Percentiles rank a stretch among this genome's conserved stretches.
Evolutionary conservation across 2,329 filamentous ascomycete genomes (phyloP).

Genomic region (Dothistroma septosporum): DNA sequence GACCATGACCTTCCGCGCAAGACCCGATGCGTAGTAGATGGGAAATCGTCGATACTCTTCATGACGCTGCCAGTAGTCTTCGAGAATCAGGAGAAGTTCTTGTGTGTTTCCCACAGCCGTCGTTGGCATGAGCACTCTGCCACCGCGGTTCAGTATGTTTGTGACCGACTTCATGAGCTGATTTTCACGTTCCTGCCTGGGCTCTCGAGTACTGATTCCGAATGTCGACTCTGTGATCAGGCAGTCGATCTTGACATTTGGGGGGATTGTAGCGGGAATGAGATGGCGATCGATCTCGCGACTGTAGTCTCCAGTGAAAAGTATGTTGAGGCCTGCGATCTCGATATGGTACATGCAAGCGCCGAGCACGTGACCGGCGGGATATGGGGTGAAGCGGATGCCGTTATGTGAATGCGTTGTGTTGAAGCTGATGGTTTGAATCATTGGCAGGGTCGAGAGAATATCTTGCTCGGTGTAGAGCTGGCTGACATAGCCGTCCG

Average conservation of each 20-base stretch:
- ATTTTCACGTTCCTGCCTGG: slow-evolving; percentile 83
- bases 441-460: slow-evolving; percentile 84
- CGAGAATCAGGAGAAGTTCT: slow-evolving; percentile 86
- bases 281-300: slow-evolving; percentile 93
- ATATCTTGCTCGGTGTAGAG: slow-evolving; percentile 96
- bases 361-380: slow-evolving; percentile 94
- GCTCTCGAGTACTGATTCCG: slow-evolving; percentile 89
- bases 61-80: slow-evolving; percentile 95
- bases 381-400: slow-evolving; percentile 93
- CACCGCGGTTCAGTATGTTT: slow-evolving; percentile 81
- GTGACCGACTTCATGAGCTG: slow-evolving; percentile 95
- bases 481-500: slow-evolving; percentile 51
- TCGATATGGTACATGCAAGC: slow-evolving; percentile 98
- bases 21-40: slow-evolving; percentile 95
- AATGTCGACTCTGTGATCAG: slow-evolving; percentile 98
- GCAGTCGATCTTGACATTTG: slow-evolving; percentile 86
- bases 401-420: slow-evolving; percentile 96
- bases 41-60: slow-evolving; percentile 82
- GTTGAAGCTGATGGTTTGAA: slow-evolving; percentile 97
- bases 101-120: slow-evolving; percentile 93
- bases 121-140: slow-evolving; percentile 88
- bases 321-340: slow-evolving; percentile 91
- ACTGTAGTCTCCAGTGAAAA: slow-evolving; percentile 97
- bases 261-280: slow-evolving; percentile 86
- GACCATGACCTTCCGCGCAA: slow-evolving; percentile 95